A percentile compares a stretch with the other conserved stretches of the same genome.
phyloP scores from a whole-genome alignment of 805 yeast genomes.

The Schwanniomyces sp. region DNA sequence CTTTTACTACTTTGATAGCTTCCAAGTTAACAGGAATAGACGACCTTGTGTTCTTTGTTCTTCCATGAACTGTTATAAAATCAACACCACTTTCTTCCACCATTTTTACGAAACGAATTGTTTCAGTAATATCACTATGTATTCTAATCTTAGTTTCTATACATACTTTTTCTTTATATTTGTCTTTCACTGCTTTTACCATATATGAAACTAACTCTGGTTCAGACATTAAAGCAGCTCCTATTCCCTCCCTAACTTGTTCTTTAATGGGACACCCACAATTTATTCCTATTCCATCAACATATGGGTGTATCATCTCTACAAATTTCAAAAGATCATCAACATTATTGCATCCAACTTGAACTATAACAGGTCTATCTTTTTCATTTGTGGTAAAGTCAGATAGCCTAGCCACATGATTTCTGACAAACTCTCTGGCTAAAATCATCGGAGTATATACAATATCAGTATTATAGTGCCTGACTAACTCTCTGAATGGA shows the following conservation, averaged over 20 bases:
- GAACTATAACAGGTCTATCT: slow-evolving; percentile 79
- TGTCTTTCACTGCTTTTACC: slow-evolving; percentile 80
- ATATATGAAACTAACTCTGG: slow-evolving; percentile 77
- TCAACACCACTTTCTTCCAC: slow-evolving; percentile 91
- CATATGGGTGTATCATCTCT: slow-evolving; percentile 85
- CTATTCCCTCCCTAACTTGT: slow-evolving; percentile 93
- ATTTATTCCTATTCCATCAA: slow-evolving; percentile 91
- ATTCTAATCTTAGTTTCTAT: slow-evolving; percentile 92
- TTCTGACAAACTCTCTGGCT: slow-evolving; percentile 91
- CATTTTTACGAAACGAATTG: slow-evolving; percentile 66
- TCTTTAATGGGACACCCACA: slow-evolving; percentile 98
- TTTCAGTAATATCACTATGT: slow-evolving; percentile 71
- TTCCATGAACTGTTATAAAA: slow-evolving; percentile 91
- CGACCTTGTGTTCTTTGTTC: slow-evolving; percentile 82
- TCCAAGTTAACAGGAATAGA: slow-evolving; percentile 80
- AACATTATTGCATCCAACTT: slow-evolving; percentile 86
- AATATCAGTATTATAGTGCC: slow-evolving; percentile 74
- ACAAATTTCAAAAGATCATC: slow-evolving; percentile 80
- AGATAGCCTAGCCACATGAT: slow-evolving; percentile 71
- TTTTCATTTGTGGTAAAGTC: slow-evolving; percentile 79
- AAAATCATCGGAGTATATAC: slow-evolving; percentile 96
- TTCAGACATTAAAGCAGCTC: slow-evolving; percentile 89
- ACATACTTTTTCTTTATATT: slow-evolving; percentile 69
- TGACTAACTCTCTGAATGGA: slow-evolving; percentile 77
- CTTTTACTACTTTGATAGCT: slow-evolving; percentile 69